A percentile compares a stretch with the other conserved stretches of the same genome.
Evolutionary conservation across 1,139 yeast species (phyloP).

Genomic region (Arxiozyma heterogenica): DNA sequence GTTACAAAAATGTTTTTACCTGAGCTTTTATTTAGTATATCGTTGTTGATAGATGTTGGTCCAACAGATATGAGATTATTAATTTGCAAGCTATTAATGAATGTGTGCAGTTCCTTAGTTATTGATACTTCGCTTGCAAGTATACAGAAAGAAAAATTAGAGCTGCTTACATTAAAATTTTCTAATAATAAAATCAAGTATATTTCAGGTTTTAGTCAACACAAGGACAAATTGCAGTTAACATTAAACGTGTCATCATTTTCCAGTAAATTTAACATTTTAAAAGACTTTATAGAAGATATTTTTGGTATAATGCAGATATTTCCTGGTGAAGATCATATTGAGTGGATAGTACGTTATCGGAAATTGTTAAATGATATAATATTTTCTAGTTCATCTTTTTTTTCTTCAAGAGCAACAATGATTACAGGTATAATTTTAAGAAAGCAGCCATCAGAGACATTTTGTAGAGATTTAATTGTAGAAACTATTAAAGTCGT

Average conservation of each 20-base stretch:
- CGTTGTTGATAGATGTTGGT: slow-evolving; percentile 66
- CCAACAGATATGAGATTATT: slow-evolving; percentile 60
- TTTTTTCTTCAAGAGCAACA: slow-evolving; percentile 64
- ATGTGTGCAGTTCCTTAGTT: slow-evolving; percentile 63
- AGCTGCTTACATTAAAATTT: slow-evolving; percentile 47
- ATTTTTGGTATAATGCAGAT: slow-evolving; percentile 50
- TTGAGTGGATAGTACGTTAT: slow-evolving; percentile 65
- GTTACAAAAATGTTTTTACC: slow-evolving; percentile 62
- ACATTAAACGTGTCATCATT: slow-evolving; percentile 37
- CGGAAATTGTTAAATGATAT: slow-evolving; percentile 56
- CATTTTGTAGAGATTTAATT: slow-evolving; percentile 37
- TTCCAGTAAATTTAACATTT: slow-evolving; percentile 44
- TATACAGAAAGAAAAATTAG: slow-evolving; percentile 39
- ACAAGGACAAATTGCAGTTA: slow-evolving; percentile 35
- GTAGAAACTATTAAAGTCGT: slow-evolving; percentile 34
- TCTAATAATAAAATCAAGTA: slow-evolving; percentile 66
- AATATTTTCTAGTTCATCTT: slow-evolving; percentile 51
- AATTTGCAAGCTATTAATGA: slow-evolving; percentile 56
- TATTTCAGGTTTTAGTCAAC: slow-evolving; percentile 73
- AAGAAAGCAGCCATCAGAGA: slow-evolving; percentile 53
- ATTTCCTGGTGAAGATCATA: slow-evolving; percentile 41
- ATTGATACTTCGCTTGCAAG: slow-evolving; percentile 46
- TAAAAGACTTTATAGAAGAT: slow-evolving; percentile 59
- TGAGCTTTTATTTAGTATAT: slow-evolving; percentile 60
- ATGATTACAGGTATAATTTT: slow-evolving; percentile 65